phyloP scores from a whole-genome alignment of 768 basidiomycete species.

The Tremella mesenterica region DNA sequence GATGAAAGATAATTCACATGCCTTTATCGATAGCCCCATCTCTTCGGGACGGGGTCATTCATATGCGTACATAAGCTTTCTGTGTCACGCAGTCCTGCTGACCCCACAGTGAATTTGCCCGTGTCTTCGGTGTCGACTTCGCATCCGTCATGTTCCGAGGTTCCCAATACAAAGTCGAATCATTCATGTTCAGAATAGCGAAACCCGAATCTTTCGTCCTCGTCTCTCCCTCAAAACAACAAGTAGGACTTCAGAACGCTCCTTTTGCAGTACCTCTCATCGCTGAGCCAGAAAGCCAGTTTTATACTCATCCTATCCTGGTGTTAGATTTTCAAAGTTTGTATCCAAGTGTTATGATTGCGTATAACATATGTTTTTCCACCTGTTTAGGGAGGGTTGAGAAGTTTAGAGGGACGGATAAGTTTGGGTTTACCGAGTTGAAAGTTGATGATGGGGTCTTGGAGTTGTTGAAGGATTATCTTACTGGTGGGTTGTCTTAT shows the following conservation, averaged over 20 bases:
- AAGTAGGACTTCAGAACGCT: slow-evolving; percentile 91
- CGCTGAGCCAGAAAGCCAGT: slow-evolving; percentile 87
- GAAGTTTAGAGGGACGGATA: slow-evolving; percentile 79
- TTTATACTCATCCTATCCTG: slow-evolving; percentile 82
- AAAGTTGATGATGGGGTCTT: slow-evolving; percentile 61
- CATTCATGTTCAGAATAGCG: slow-evolving; percentile 93
- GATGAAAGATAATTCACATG: too few relatives aligned
- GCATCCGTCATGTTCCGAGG: slow-evolving; percentile 89
- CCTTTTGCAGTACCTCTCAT: slow-evolving; percentile 86
- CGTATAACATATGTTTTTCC: slow-evolving; percentile 79
- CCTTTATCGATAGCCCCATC: too few relatives aligned
- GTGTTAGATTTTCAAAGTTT: slow-evolving; percentile 94
- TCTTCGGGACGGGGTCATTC: too few relatives aligned
- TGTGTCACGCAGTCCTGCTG: too few relatives aligned
- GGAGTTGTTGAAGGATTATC: slow-evolving; percentile 61
- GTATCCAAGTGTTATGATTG: slow-evolving; percentile 97
- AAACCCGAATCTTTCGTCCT: slow-evolving; percentile 91
- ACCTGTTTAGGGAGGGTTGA: slow-evolving; percentile 83
- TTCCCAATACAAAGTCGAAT: slow-evolving; percentile 98
- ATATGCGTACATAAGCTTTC: too few relatives aligned
- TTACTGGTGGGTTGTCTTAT: slow-evolving; percentile 54
- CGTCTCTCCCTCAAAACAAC: slow-evolving; percentile 75
- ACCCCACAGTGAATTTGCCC: slow-evolving; percentile 73
- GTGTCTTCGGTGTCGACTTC: slow-evolving; percentile 95
- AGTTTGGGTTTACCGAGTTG: slow-evolving; percentile 73